A percentile compares a stretch with the other conserved stretches of the same genome.
phyloP scores from a whole-genome alignment of 2,329 filamentous ascomycete species.

The Ceratocystis papillata region DNA sequence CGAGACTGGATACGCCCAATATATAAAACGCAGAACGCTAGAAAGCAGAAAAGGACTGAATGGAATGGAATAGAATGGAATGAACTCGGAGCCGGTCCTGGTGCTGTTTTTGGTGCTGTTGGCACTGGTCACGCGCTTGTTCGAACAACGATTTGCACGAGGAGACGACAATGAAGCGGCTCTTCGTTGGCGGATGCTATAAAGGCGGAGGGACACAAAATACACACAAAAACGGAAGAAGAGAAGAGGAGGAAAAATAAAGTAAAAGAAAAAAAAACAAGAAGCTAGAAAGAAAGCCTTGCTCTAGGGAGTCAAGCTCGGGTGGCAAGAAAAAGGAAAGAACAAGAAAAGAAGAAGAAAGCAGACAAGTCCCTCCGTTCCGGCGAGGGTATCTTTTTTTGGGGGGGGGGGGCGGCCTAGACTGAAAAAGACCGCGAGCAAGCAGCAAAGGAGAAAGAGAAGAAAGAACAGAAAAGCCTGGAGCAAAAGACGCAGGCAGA shows the following conservation, averaged over 20 bases:
- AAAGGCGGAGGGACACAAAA: constrained; percentile 7
- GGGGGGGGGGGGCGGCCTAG: constrained; percentile 3
- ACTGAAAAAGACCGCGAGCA: constrained; percentile 17
- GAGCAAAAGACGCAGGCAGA: constrained; percentile 3
- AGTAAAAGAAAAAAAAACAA: constrained; percentile 15
- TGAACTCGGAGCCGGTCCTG: constrained; percentile 14
- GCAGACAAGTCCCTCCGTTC: constrained; percentile 9
- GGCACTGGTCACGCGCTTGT: neutral
- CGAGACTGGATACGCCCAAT: too few relatives aligned
- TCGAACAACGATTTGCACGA: constrained; percentile 3
- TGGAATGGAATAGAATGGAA: neutral
- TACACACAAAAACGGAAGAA: neutral
- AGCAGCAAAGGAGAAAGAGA: constrained; percentile 19
- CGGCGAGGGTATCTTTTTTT: constrained; percentile 6
- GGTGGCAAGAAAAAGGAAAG: constrained; percentile 14
- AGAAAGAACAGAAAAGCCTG: constrained; percentile 14
- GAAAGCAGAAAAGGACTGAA: constrained; percentile 1
- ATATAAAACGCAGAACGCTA: neutral
- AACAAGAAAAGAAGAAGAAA: constrained; percentile 17
- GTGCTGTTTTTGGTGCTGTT: neutral
- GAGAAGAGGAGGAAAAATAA: neutral
- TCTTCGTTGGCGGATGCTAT: neutral
- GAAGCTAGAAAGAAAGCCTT: constrained; percentile 16
- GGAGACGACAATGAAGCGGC: neutral
- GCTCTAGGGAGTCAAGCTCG: neutral